Percentiles rank a stretch among this genome's conserved stretches.
phyloP scores from a whole-genome alignment of 257 asterid genomes.

The Solanum tarijense region DNA sequence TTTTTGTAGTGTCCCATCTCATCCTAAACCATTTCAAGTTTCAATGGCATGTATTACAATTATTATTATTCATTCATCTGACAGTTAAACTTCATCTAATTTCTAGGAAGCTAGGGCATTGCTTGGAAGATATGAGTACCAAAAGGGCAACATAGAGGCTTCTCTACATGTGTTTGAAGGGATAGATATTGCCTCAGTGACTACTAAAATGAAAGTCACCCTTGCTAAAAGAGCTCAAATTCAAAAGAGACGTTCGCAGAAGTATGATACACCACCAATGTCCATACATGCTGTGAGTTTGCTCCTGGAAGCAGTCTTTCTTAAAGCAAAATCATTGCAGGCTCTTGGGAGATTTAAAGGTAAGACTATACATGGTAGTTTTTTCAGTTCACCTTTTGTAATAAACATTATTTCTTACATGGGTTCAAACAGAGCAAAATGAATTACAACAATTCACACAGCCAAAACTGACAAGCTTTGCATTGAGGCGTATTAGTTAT shows the following conservation, averaged over 20 bases:
- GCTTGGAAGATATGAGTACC: slow-evolving; percentile 86
- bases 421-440: not conserved
- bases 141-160: slow-evolving; percentile 81
- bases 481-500: not conserved
- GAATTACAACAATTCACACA: not conserved
- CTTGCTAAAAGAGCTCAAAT: slow-evolving; percentile 46
- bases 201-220: slow-evolving; percentile 63
- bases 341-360: slow-evolving; percentile 88
- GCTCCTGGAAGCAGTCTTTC: slow-evolving; percentile 72
- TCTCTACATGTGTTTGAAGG: slow-evolving; percentile 94
- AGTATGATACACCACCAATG: slow-evolving; percentile 52
- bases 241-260: slow-evolving; percentile 43
- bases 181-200: slow-evolving; percentile 62
- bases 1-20: not conserved
- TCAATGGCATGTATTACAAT: not conserved
- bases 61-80: not conserved
- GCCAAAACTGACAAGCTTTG: not conserved
- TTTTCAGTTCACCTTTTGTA: not conserved
- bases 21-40: not conserved
- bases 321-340: slow-evolving; percentile 75
- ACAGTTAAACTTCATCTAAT: not conserved
- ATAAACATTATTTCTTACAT: not conserved
- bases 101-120: slow-evolving; percentile 94
- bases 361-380: slow-evolving; percentile 6
- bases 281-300: slow-evolving; percentile 79